These are phyloP conservation scores for Furcasterigmium furcatum DNA, from an alignment of 2,329 filamentous ascomycete genomes.

Conservation along the genomic window DNA sequence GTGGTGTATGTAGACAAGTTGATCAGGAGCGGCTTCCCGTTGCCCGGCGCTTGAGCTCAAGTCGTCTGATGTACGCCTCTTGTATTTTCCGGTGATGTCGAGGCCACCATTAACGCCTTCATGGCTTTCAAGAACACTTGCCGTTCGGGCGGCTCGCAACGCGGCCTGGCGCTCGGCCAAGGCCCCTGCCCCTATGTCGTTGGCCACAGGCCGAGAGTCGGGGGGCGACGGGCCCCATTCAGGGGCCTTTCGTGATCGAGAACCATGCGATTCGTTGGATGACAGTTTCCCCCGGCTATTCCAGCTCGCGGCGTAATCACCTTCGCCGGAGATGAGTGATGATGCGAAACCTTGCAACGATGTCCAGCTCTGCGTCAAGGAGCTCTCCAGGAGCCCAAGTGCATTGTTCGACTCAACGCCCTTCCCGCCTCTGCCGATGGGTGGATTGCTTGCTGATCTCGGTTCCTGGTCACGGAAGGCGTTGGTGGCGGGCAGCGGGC, in stretches of 20 bases:
- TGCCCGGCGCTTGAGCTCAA: slow-evolving; percentile 27
- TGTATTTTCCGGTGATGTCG: slow-evolving; percentile 53
- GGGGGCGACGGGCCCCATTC: slow-evolving; percentile 51
- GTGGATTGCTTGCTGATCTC: slow-evolving; percentile 12
- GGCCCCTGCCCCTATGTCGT: slow-evolving; percentile 53
- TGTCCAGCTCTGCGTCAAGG: slow-evolving; percentile 52
- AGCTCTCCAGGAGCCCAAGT: slow-evolving; percentile 40
- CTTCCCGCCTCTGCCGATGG: background rate
- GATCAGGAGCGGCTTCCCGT: slow-evolving; percentile 65
- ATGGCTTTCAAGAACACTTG: slow-evolving; percentile 58
- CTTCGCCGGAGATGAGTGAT: slow-evolving; percentile 32
- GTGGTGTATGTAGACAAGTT: slow-evolving; percentile 86
- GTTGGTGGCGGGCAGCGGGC: slow-evolving; percentile 44
- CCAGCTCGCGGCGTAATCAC: slow-evolving; percentile 10
- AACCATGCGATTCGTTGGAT: background rate
- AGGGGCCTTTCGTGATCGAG: slow-evolving; percentile 18
- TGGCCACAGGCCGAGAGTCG: slow-evolving; percentile 30
- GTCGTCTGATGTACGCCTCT: slow-evolving; percentile 69
- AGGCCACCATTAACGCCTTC: slow-evolving; percentile 57
- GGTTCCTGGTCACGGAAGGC: slow-evolving; percentile 21
- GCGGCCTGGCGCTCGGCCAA: slow-evolving; percentile 49
- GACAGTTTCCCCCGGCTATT: background rate
- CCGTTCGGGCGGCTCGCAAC: slow-evolving; percentile 53
- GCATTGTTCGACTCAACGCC: background rate
- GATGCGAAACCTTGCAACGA: slow-evolving; percentile 53